Evolutionary conservation across 768 basidiomycete genomes (phyloP).

Genomic region (Mycena leptocephala): DNA sequence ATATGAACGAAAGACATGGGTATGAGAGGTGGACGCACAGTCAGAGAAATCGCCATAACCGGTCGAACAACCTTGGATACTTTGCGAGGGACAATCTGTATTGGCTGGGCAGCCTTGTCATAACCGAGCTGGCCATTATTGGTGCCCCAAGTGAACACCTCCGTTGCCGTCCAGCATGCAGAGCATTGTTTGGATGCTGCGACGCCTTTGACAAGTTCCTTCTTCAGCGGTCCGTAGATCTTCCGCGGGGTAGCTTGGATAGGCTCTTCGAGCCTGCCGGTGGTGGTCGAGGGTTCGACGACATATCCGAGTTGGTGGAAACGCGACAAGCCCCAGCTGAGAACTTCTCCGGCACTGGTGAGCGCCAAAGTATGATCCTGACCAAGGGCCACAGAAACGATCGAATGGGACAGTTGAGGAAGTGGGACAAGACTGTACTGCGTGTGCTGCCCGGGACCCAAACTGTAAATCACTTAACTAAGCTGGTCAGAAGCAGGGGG

Average conservation of each 20-base stretch:
- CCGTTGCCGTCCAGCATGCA: constrained; percentile 86
- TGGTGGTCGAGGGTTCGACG: constrained; percentile 67
- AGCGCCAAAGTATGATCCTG: constrained; percentile 96
- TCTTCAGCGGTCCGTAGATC: constrained; percentile 82
- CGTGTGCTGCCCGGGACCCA: constrained; percentile 85
- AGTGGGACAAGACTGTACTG: constrained; percentile 82
- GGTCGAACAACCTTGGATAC: constrained; percentile 84
- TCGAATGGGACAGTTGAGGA: constrained; percentile 67
- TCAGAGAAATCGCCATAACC: constrained; percentile 82
- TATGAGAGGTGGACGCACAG: constrained; percentile 61
- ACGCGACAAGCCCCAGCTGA: constrained; percentile 93
- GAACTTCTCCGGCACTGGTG: constrained; percentile 85
- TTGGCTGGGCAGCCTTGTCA: constrained; percentile 79
- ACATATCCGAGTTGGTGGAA: constrained; percentile 93
- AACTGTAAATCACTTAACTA: constrained; percentile 54
- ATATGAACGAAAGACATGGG: background rate
- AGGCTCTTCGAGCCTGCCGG: constrained; percentile 73
- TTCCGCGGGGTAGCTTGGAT: constrained; percentile 86
- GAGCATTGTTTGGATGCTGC: constrained; percentile 92
- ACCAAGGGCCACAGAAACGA: constrained; percentile 84
- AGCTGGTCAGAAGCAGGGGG: background rate
- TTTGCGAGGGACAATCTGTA: constrained; percentile 85
- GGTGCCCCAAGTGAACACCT: constrained; percentile 93
- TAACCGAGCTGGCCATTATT: constrained; percentile 96
- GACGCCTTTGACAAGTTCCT: constrained; percentile 84